Evolutionary conservation across 345 rosid species (phyloP), one percentile per base, ranked within the genome.

Genomic region (Turritis glabra): DNA sequence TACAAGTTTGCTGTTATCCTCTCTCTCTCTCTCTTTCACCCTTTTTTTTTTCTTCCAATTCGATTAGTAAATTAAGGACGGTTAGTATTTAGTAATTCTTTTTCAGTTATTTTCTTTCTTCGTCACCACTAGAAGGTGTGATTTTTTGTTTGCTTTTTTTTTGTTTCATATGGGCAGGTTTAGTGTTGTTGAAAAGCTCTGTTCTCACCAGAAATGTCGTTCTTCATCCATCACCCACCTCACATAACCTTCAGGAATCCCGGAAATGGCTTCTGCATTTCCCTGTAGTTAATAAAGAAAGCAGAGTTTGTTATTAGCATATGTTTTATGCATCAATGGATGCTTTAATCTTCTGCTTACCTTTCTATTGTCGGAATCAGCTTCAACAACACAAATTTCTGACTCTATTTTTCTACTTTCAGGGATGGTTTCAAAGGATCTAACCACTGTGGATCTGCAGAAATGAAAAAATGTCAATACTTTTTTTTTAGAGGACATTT

Each of bases 161-260:
- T 35, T 27, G 5, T 17, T 11, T 14, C 2, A n/a, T 32, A 18
- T 32, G 5, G n/a, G n/a, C n/a, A n/a, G n/a, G 25, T 50, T 7
- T 13, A 7, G 0, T 8, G 27, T 2, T 25, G 5, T 2, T 25
- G 5, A 11, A 67, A 30, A 50, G 64, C n/a, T 40, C 5, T 46
- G 13, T 43, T 41, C 26, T 77, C 77, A 77, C 73, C 77, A 77
- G 73, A 77, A 77, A 72, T 77, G 73, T 5, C 64, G 52, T 0
- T 80, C 91, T 41, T 91, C 97, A 15, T 86, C 67, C 27, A 72
- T 82, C 43, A 95, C 90, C 99, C 99, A 95, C 52, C 78, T 78
- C 32, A 46, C 66, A 52, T 89, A 95, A 48, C 84, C 80, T 55
- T 83, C 74, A 18, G 93, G 75, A 57, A 80, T 51, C 35, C 37